Evolutionary conservation across 2,329 filamentous ascomycete genomes (phyloP).

Genomic region (Incumbomyces lentus): DNA sequence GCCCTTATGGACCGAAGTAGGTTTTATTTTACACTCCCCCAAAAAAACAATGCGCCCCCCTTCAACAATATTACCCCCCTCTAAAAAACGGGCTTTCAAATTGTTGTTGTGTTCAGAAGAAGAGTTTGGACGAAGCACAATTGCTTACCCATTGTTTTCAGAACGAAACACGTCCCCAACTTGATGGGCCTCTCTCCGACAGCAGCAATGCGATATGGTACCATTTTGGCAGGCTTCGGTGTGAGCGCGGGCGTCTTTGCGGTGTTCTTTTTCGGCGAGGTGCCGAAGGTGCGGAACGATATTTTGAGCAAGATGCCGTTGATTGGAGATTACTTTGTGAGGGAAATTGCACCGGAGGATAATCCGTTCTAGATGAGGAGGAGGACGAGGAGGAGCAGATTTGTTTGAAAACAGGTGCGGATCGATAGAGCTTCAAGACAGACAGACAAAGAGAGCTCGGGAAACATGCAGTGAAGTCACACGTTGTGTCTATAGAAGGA

Average conservation of each 20-base stretch:
- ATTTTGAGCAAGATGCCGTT: slow-evolving; percentile 52
- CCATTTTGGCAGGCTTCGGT: slow-evolving; percentile 46
- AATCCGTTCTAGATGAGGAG: slow-evolving; percentile 30
- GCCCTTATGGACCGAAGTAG: slow-evolving; percentile 50
- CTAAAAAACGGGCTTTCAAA: no score
- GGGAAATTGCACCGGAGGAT: slow-evolving; percentile 52
- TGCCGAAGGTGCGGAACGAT: slow-evolving; percentile 52
- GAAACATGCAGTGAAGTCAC: not conserved
- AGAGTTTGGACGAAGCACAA: slow-evolving; percentile 7
- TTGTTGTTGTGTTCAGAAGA: no score
- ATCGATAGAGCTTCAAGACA: not conserved
- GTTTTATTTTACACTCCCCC: slow-evolving; percentile 34
- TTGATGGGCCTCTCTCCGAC: slow-evolving; percentile 16
- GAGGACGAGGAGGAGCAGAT: not conserved
- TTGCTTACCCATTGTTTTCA: not conserved
- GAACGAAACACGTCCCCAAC: slow-evolving; percentile 17
- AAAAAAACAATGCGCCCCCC: slow-evolving; percentile 1
- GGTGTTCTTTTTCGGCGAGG: slow-evolving; percentile 55
- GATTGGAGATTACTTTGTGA: slow-evolving; percentile 46
- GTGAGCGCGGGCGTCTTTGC: slow-evolving; percentile 48
- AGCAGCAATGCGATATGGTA: slow-evolving; percentile 27
- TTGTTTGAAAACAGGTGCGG: not conserved
- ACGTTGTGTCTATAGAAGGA: not conserved
- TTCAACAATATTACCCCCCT: no score
- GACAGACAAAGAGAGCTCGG: not conserved